Evolutionary conservation across 352 stramenopile genomes (phyloP).

Genomic region (Achlya hypogyna): DNA sequence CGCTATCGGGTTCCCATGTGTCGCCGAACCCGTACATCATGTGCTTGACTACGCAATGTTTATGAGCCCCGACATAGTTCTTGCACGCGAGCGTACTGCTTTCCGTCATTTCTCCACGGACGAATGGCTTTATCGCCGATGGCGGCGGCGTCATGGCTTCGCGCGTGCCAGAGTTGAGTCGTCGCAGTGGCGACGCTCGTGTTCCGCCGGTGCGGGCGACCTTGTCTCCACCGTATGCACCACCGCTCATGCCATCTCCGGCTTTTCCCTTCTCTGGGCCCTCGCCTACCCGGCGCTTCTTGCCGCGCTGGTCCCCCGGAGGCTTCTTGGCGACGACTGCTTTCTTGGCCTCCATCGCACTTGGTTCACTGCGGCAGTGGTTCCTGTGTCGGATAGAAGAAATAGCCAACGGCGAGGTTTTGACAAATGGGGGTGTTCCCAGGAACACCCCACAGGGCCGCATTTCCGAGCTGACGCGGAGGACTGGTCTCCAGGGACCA

Average conservation of each 20-base stretch:
- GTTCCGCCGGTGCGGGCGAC: not conserved
- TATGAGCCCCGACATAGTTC: not conserved
- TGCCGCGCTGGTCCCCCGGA: not conserved
- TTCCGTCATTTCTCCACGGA: slow-evolving; percentile 64
- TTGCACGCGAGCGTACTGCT: slow-evolving; percentile 48
- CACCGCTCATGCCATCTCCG: not conserved
- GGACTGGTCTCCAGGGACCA: no score
- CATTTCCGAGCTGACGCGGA: no score
- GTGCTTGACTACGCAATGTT: slow-evolving; percentile 67
- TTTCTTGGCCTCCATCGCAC: slow-evolving; percentile 13
- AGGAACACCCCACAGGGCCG: no score
- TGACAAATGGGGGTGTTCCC: no score
- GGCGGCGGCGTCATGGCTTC: not conserved
- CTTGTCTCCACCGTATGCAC: not conserved
- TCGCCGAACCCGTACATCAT: slow-evolving; percentile 87
- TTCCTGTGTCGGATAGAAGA: not conserved
- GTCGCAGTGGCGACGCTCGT: slow-evolving; percentile 9
- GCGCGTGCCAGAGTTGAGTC: slow-evolving; percentile 1
- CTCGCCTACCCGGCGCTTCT: not conserved
- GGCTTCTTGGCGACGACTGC: slow-evolving; percentile 4
- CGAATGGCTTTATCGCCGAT: slow-evolving; percentile 52
- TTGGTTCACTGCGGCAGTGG: not conserved
- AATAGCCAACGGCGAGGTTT: no score
- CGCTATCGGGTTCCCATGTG: slow-evolving; percentile 52
- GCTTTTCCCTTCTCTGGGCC: not conserved